A percentile compares a stretch with the other conserved stretches of the same genome.
These are phyloP conservation scores for Asclepias syriaca DNA, from an alignment of 257 asterid species.

Conservation along the genomic window DNA sequence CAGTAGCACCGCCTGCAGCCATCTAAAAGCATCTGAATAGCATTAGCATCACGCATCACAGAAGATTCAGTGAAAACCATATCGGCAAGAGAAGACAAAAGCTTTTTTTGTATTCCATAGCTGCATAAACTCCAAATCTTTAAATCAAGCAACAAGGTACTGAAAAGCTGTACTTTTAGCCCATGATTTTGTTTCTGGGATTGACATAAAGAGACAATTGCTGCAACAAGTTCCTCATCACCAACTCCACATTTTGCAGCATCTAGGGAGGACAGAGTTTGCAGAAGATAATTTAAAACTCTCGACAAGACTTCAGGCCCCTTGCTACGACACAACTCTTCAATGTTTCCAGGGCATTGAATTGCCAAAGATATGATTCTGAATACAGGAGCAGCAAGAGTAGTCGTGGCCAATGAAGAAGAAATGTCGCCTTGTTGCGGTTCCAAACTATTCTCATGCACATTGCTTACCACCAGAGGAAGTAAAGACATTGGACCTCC, in stretches of 20 bases:
- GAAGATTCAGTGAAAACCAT: slow-evolving; percentile 93
- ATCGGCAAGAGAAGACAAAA: slow-evolving; percentile 93
- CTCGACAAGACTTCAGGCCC: slow-evolving; percentile 96
- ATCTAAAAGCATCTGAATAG: slow-evolving; percentile 95
- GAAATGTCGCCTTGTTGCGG: slow-evolving; percentile 70
- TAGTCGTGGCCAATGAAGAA: slow-evolving; percentile 61
- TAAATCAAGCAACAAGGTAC: slow-evolving; percentile 84
- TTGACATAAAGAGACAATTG: slow-evolving; percentile 84
- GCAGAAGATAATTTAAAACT: slow-evolving; percentile 83
- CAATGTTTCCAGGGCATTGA: slow-evolving; percentile 84
- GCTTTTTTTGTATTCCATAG: slow-evolving; percentile 95
- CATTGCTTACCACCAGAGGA: slow-evolving; percentile 78
- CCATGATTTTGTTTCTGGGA: slow-evolving; percentile 76
- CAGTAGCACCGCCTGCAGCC: slow-evolving; percentile 97
- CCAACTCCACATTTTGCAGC: slow-evolving; percentile 54
- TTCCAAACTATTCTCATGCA: slow-evolving; percentile 79
- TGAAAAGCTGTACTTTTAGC: slow-evolving; percentile 89
- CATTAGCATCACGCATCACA: slow-evolving; percentile 96
- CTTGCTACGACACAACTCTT: slow-evolving; percentile 78
- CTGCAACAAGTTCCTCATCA: slow-evolving; percentile 92
- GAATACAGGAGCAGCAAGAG: slow-evolving; percentile 89
- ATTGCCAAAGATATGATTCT: slow-evolving; percentile 88
- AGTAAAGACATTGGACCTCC: slow-evolving; percentile 96
- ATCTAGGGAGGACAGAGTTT: slow-evolving; percentile 65
- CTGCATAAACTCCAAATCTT: slow-evolving; percentile 96